Conservation (phyloP, 768 basidiomycete species). For the Suillus subluteus region DNA sequence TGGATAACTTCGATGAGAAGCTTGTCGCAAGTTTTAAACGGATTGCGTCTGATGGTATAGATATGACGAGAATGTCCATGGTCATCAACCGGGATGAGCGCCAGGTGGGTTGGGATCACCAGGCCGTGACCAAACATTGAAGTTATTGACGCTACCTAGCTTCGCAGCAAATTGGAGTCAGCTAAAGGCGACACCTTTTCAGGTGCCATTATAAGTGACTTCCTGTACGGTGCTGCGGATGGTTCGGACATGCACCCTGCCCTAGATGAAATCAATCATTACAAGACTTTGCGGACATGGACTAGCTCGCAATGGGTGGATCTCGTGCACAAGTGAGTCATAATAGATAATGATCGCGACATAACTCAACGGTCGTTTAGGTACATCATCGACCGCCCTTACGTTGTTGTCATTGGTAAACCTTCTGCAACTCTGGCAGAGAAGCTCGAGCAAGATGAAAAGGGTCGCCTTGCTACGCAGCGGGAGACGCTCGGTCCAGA, state of each 20-base stretch:
- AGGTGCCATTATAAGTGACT: slow-evolving; percentile 75
- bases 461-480: slow-evolving; percentile 72
- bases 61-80: slow-evolving; percentile 89
- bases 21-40: slow-evolving; percentile 69
- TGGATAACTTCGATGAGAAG: slow-evolving; percentile 72
- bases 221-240: slow-evolving; percentile 82
- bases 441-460: slow-evolving; percentile 80
- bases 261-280: slow-evolving; percentile 81
- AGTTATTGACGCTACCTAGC: slow-evolving; percentile 41
- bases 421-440: slow-evolving; percentile 86
- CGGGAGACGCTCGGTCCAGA: slow-evolving; percentile 72
- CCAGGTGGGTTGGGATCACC: slow-evolving; percentile 51
- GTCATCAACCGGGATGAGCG: slow-evolving; percentile 87
- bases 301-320: slow-evolving; percentile 73
- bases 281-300: slow-evolving; percentile 70
- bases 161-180: slow-evolving; percentile 84
- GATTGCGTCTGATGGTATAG: slow-evolving; percentile 75
- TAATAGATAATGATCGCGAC: slow-evolving; percentile 1
- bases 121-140: neutral
- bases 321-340: slow-evolving; percentile 70
- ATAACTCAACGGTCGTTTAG: slow-evolving; percentile 43
- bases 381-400: slow-evolving; percentile 75
- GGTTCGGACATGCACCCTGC: slow-evolving; percentile 75
- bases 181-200: slow-evolving; percentile 82
- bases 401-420: slow-evolving; percentile 80